A percentile compares a stretch with the other conserved stretches of the same genome.
phyloP scores from a whole-genome alignment of 192 early-diverging fungal species.

The Dissophora ornata region DNA sequence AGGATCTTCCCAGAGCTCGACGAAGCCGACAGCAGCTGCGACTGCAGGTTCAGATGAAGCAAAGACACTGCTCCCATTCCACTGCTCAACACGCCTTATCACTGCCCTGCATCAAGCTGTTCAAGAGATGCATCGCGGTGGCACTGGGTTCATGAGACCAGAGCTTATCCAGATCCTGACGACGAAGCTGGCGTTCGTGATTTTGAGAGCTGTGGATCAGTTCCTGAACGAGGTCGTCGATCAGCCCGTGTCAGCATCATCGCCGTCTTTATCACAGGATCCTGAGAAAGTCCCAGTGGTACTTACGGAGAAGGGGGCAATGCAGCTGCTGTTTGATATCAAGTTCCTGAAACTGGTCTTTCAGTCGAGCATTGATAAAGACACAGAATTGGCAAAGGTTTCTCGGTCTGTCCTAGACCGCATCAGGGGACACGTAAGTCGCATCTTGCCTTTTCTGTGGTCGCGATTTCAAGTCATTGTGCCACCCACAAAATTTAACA shows the following conservation, averaged over 20 bases:
- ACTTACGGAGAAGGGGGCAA: conserved; percentile 63
- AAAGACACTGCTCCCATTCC: conserved; percentile 39
- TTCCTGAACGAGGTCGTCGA: conserved; percentile 18
- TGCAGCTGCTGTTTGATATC: conserved; percentile 75
- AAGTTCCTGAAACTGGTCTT: conserved; percentile 64
- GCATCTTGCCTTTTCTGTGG: not conserved
- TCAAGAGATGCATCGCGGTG: conserved; percentile 47
- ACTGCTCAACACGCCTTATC: conserved; percentile 34
- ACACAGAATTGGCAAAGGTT: conserved; percentile 7
- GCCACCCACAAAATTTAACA: not conserved
- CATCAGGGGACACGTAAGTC: conserved; percentile 51
- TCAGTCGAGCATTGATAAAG: conserved; percentile 34
- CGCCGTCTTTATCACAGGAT: not conserved
- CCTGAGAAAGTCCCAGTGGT: not conserved
- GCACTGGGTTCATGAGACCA: conserved; percentile 41
- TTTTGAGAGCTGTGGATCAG: conserved; percentile 13
- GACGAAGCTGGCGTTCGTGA: not conserved
- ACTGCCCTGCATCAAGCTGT: conserved; percentile 34
- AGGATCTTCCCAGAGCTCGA: not conserved
- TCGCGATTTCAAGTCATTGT: not conserved
- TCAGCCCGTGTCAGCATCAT: not conserved
- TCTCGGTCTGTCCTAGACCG: conserved; percentile 22
- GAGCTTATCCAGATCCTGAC: conserved; percentile 28
- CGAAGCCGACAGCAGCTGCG: not conserved
- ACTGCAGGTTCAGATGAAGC: conserved; percentile 13